A percentile compares a stretch with the other conserved stretches of the same genome.
Evolutionary conservation across 768 basidiomycete species (phyloP).

Genomic region (Boletus speciosus): DNA sequence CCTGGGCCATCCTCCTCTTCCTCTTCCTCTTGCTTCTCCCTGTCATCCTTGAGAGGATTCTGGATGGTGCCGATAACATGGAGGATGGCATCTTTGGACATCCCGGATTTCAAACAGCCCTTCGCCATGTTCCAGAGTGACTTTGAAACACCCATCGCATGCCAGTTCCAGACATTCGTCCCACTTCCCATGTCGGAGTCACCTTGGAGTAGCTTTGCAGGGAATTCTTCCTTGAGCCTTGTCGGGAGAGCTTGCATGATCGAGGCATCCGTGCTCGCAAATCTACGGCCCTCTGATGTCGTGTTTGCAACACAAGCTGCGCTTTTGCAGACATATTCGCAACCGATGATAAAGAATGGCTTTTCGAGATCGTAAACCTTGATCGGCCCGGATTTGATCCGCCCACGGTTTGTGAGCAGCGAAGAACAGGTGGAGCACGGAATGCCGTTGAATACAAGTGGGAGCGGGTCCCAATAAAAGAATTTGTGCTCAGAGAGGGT

Average conservation of each 20-base stretch:
- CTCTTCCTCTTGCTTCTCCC: conserved; percentile 33
- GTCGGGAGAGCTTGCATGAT: conserved; percentile 68
- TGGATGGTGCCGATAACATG: conserved; percentile 58
- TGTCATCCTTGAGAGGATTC: conserved; percentile 35
- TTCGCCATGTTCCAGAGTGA: conserved; percentile 73
- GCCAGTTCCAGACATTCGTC: conserved; percentile 72
- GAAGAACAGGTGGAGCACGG: conserved; percentile 63
- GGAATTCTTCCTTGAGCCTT: conserved; percentile 71
- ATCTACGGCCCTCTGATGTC: conserved; percentile 55
- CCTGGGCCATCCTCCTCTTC: conserved; percentile 32
- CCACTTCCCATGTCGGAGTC: conserved; percentile 58
- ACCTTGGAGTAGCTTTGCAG: conserved; percentile 56
- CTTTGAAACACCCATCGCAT: conserved; percentile 65
- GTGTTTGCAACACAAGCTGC: conserved; percentile 42
- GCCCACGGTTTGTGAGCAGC: conserved; percentile 62
- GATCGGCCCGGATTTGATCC: conserved; percentile 70
- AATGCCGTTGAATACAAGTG: conserved; percentile 80
- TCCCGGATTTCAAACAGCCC: conserved; percentile 53
- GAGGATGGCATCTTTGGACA: conserved; percentile 60
- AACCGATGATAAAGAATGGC: conserved; percentile 83
- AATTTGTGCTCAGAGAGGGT: conserved; percentile 74
- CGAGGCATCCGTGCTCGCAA: conserved; percentile 67
- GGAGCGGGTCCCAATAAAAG: conserved; percentile 85
- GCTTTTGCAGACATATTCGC: conserved; percentile 69
- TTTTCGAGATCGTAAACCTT: conserved; percentile 78